A percentile compares a stretch with the other conserved stretches of the same genome.
Evolutionary conservation across 305 asterid species (phyloP).

Genomic region (Fraxinus paxiana): DNA sequence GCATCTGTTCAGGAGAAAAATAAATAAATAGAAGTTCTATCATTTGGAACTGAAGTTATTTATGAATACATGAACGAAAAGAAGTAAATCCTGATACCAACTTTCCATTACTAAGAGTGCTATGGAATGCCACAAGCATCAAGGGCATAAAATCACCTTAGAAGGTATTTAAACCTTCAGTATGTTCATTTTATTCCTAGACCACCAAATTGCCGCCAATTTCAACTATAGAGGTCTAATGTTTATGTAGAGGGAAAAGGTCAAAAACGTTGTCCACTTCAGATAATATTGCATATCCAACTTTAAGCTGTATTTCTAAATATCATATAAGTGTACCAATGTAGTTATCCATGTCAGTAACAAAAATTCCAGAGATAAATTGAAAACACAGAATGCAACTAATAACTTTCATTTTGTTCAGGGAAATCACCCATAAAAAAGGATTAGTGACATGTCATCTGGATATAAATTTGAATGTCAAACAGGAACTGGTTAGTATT

Average conservation of each 20-base stretch:
- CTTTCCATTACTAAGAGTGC: slow-evolving; percentile 8
- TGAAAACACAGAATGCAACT: not conserved
- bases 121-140: slow-evolving; percentile 8
- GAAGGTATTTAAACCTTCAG: slow-evolving; percentile 9
- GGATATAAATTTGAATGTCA: slow-evolving; percentile 7
- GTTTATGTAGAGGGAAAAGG: slow-evolving; percentile 10
- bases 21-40: not conserved
- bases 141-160: slow-evolving; percentile 15
- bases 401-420: slow-evolving; percentile 3
- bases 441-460: slow-evolving; percentile 13
- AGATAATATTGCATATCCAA: slow-evolving; percentile 9
- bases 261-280: slow-evolving; percentile 1
- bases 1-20: slow-evolving; percentile 43
- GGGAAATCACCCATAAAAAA: not conserved
- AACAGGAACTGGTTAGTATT: slow-evolving; percentile 1
- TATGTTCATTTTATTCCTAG: not conserved
- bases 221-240: not conserved
- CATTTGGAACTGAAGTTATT: not conserved
- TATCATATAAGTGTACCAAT: not conserved
- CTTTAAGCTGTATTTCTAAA: slow-evolving; percentile 10
- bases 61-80: not conserved
- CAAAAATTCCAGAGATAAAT: not conserved
- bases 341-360: not conserved
- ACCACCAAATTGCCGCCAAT: slow-evolving; percentile 4
- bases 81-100: not conserved